phyloP scores from a whole-genome alignment of 768 basidiomycete species.

The Tulasnella sp. region DNA sequence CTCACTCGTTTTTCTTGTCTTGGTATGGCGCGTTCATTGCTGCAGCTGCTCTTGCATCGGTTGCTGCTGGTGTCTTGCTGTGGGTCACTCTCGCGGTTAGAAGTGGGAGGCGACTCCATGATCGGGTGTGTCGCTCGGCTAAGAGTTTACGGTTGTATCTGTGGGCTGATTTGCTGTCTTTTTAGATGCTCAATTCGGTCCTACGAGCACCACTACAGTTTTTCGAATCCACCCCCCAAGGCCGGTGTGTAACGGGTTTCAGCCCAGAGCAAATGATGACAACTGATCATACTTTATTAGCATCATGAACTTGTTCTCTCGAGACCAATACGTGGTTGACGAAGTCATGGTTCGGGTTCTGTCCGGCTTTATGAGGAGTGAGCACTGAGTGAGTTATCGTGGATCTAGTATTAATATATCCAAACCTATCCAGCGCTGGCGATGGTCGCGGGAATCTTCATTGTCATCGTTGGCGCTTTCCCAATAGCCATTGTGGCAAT shows the following conservation, averaged over 20 bases:
- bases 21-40: slow-evolving; percentile 61
- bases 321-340: slow-evolving; percentile 64
- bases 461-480: slow-evolving; percentile 71
- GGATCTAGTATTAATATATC: no score
- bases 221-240: slow-evolving; percentile 82
- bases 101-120: slow-evolving; percentile 66
- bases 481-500: slow-evolving; percentile 71
- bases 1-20: slow-evolving; percentile 40
- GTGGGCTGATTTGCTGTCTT: slow-evolving; percentile 5
- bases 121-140: slow-evolving; percentile 40
- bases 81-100: slow-evolving; percentile 68
- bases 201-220: slow-evolving; percentile 77
- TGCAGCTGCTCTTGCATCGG: slow-evolving; percentile 42
- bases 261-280: background rate
- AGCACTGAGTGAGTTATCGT: no score
- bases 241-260: slow-evolving; percentile 39
- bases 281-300: slow-evolving; percentile 29
- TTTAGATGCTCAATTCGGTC: slow-evolving; percentile 65
- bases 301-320: slow-evolving; percentile 82
- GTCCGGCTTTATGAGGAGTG: slow-evolving; percentile 51
- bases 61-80: slow-evolving; percentile 49
- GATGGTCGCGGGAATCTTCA: slow-evolving; percentile 25
- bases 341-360: slow-evolving; percentile 71
- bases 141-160: no score
- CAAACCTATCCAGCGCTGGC: slow-evolving; percentile 35